Base-by-base conservation (phyloP, 2,329 filamentous ascomycete genomes). In the Calonectria pteridis region DNA sequence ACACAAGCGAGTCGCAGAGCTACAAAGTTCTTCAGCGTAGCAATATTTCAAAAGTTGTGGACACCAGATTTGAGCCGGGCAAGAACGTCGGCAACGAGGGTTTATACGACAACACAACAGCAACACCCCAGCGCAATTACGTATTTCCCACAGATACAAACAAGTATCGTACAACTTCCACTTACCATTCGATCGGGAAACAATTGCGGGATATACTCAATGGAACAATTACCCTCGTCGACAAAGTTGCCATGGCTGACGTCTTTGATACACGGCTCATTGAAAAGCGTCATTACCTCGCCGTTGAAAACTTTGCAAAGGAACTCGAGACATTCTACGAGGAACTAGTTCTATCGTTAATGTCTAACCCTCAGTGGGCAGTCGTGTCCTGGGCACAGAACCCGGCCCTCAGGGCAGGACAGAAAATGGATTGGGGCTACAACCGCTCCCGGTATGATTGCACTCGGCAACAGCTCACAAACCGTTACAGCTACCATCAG, bases 351-450 rank as follows among this genome's bases (percentile, higher is more conserved):
- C 18, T 80, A 2, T 80, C 78, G 2, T 69, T 78, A 20, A 40
- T 80, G 23, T 80, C 78, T 0, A 65, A 78, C 31, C 78, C 78
- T 4, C 76, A 78, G 37, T 73, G 78, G 46, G 65, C 77, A 6
- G 73, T 50, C 5, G 78, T 80, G 2, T 78, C 78, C 0, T 80
- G 78, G 78, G 78, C 78, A 4, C 53, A 50, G 4, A 51, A 80
- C 28, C 69, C 76, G 1, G 66, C 64, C 0, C 40, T 14, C 2
- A 63, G 6, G 73, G 78, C 4, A 72, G 73, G 1, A 28, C 40
- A 14, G 26, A 6, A 64, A 6, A 46, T 46, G 37, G 14, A 20
- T 13, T 64, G 35, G n/a, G 59, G 37, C 37, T 40, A 28, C 28
- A 64, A 64, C 3, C 13, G 70, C 6, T 68, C 76, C 3, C 53